Percentiles rank a stretch among this genome's conserved stretches.
Evolutionary conservation across 148 eudicot species (phyloP).

Genomic region (Tetragonia tetragonoides): DNA sequence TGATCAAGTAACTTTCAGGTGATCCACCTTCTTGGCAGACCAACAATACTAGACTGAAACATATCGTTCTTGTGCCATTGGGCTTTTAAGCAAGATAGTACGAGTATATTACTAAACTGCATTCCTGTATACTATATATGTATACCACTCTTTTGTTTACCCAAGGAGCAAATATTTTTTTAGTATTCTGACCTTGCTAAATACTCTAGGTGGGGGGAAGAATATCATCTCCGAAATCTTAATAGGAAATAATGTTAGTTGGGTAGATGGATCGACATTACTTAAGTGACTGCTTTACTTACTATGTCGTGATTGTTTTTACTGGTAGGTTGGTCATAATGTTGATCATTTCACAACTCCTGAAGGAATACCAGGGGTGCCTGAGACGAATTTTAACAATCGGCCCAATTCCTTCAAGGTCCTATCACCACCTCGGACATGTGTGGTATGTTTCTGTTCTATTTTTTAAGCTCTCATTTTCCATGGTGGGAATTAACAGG

Average conservation of each 20-base stretch:
- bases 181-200: too few species aligned
- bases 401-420: constrained; percentile 96
- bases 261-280: too few species aligned
- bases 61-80: background rate
- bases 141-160: background rate
- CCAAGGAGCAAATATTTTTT: background rate
- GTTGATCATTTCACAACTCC: constrained; percentile 88
- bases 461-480: background rate
- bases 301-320: background rate
- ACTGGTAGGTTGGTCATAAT: constrained; percentile 78
- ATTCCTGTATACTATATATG: background rate
- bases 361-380: constrained; percentile 94
- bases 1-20: background rate
- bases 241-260: too few species aligned
- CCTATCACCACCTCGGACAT: constrained; percentile 87
- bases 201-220: too few species aligned
- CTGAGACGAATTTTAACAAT: constrained; percentile 91
- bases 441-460: constrained; percentile 57
- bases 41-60: background rate
- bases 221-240: too few species aligned
- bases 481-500: background rate
- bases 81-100: background rate
- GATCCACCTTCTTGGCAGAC: background rate
- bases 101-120: background rate
- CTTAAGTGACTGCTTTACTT: too few species aligned